Conservation (phyloP, 2,329 filamentous ascomycete species). For the Parafenestella ontariensis region DNA sequence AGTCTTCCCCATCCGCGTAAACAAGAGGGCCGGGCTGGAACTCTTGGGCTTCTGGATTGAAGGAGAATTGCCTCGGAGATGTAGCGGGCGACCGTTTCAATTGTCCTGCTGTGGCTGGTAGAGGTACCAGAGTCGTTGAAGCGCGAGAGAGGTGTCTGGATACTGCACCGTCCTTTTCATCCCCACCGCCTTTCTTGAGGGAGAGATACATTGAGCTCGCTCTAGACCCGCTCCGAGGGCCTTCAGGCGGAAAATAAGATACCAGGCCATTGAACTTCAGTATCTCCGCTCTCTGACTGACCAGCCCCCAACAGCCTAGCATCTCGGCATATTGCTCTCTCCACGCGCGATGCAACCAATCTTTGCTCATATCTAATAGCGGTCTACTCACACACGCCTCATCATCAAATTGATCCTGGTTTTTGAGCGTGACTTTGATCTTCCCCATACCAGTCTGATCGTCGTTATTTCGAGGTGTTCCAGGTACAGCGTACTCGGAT, state of each 20-base stretch:
- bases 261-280: slow-evolving; percentile 61
- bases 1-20: slow-evolving; percentile 22
- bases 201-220: slow-evolving; percentile 35
- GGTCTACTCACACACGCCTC: slow-evolving; percentile 56
- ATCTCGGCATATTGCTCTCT: slow-evolving; percentile 64
- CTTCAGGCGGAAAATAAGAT: slow-evolving; percentile 40
- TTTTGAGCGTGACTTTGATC: slow-evolving; percentile 62
- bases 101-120: slow-evolving; percentile 16
- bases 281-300: slow-evolving; percentile 63
- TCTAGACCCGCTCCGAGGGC: slow-evolving; percentile 32
- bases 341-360: slow-evolving; percentile 60
- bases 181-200: slow-evolving; percentile 22
- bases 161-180: slow-evolving; percentile 13
- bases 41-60: slow-evolving; percentile 47
- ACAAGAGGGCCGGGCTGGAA: slow-evolving; percentile 37
- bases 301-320: slow-evolving; percentile 65
- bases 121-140: slow-evolving; percentile 36
- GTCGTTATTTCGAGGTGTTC: slow-evolving; percentile 18
- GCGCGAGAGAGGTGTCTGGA: slow-evolving; percentile 29
- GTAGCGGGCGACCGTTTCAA: slow-evolving; percentile 32
- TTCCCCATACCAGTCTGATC: slow-evolving; percentile 15
- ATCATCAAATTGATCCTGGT: slow-evolving; percentile 63
- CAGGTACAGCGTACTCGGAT: slow-evolving; percentile 32
- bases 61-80: slow-evolving; percentile 40
- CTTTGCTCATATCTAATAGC: slow-evolving; percentile 59